Conservation (phyloP, 1,284 basidiomycete species). For the Ustilago bromivora region DNA sequence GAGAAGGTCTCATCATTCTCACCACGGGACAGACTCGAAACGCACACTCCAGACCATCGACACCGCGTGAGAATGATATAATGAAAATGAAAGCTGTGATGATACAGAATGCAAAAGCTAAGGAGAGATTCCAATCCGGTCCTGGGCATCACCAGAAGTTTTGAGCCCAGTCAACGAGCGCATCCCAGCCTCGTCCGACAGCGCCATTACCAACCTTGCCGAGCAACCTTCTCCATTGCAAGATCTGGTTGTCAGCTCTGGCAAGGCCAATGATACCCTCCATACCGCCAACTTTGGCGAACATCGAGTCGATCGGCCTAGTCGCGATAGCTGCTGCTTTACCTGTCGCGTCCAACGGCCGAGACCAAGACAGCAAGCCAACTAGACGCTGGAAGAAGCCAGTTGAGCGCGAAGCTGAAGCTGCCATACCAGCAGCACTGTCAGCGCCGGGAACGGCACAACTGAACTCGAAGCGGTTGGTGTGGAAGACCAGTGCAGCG, state of each 20-base stretch:
- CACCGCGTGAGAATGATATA: neutral
- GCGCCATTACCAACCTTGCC: slow-evolving; percentile 57
- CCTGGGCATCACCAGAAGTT: slow-evolving; percentile 41
- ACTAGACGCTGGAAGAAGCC: slow-evolving; percentile 24
- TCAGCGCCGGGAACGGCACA: slow-evolving; percentile 42
- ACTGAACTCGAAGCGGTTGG: slow-evolving; percentile 64
- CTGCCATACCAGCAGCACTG: slow-evolving; percentile 12
- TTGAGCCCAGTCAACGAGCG: slow-evolving; percentile 56
- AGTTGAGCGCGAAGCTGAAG: slow-evolving; percentile 10
- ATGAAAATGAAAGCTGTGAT: slow-evolving; percentile 3
- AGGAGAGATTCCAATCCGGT: neutral
- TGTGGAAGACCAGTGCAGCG: slow-evolving; percentile 63
- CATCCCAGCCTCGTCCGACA: slow-evolving; percentile 58
- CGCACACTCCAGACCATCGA: neutral
- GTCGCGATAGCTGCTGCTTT: slow-evolving; percentile 29
- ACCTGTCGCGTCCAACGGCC: slow-evolving; percentile 19
- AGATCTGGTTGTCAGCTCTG: slow-evolving; percentile 55
- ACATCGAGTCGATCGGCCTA: slow-evolving; percentile 42
- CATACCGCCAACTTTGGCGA: slow-evolving; percentile 54
- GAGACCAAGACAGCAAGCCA: slow-evolving; percentile 17
- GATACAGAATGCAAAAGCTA: neutral
- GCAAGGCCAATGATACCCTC: slow-evolving; percentile 56
- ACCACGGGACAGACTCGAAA: neutral
- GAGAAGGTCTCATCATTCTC: neutral
- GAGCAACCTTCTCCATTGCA: slow-evolving; percentile 54